A percentile compares a stretch with the other conserved stretches of the same genome.
These are phyloP conservation scores for Phaeoacremonium minimum DNA, from an alignment of 2,329 filamentous ascomycete genomes.

Conservation along the genomic window DNA sequence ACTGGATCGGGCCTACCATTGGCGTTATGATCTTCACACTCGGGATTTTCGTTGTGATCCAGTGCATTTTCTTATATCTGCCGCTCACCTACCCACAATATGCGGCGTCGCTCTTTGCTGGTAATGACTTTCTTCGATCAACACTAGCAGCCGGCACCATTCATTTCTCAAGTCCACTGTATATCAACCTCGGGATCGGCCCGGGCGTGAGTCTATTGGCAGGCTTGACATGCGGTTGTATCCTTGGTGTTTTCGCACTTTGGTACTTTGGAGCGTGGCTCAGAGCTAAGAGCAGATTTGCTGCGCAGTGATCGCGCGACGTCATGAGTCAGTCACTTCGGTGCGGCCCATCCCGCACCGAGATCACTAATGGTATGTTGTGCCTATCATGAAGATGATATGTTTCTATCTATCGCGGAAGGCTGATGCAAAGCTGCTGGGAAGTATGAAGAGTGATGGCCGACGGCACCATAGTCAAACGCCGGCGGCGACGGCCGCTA, in stretches of 20 bases:
- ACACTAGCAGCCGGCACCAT: slow-evolving; percentile 57
- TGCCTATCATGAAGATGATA: too few species aligned
- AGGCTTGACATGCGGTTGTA: slow-evolving; percentile 46
- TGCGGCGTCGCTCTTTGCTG: slow-evolving; percentile 55
- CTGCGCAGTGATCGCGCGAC: too few species aligned
- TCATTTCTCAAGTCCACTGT: slow-evolving; percentile 57
- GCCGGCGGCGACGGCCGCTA: too few species aligned
- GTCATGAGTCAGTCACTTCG: too few species aligned
- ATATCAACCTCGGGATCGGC: slow-evolving; percentile 53
- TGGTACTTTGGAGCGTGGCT: slow-evolving; percentile 53
- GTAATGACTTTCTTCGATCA: slow-evolving; percentile 55
- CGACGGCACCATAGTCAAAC: too few species aligned
- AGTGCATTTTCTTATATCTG: slow-evolving; percentile 58
- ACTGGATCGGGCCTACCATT: slow-evolving; percentile 53
- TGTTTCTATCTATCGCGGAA: too few species aligned
- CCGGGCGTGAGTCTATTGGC: slow-evolving; percentile 53
- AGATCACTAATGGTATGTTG: too few species aligned
- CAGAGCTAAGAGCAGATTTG: slow-evolving; percentile 54
- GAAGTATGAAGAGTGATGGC: too few species aligned
- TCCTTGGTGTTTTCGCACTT: slow-evolving; percentile 54
- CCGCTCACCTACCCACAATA: slow-evolving; percentile 52
- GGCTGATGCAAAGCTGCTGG: too few species aligned
- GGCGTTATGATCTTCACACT: slow-evolving; percentile 51
- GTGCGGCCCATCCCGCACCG: too few species aligned
- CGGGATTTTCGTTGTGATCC: slow-evolving; percentile 50